Evolutionary conservation across 192 early-diverging fungal species (phyloP), one percentile per base, ranked within the genome.

Genomic region (Anaeromyces robustus): DNA sequence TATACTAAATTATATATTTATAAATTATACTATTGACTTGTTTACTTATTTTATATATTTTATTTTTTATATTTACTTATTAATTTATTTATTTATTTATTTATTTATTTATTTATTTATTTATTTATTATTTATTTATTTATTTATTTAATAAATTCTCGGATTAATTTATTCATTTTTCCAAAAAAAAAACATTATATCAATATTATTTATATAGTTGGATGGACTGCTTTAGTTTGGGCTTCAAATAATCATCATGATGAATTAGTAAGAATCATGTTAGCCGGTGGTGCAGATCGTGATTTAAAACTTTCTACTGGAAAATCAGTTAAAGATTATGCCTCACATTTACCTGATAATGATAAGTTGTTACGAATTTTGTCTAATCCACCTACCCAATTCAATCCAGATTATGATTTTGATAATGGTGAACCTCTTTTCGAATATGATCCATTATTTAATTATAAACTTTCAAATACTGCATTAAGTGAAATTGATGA

Each of bases 171-270:
- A n/a, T n/a, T n/a, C n/a, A n/a, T n/a, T n/a, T n/a, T n/a, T n/a
- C n/a, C n/a, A n/a, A n/a, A n/a, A n/a, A n/a, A n/a, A n/a, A 34
- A 22, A 19, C 2, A 34, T 39, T 9, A n/a, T 80, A 82, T 6
- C 28, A 12, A 30, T 39, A 39, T 34, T 81, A 79, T 52, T 29
- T 29, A 30, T 68, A 77, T 80, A 90, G 92, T 91, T 81, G 93
- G 93, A 28, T 97, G 95, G 95, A 94, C 94, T 11, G 90, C 94
- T 18, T 86, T 97, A 13, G 94, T 95, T 88, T 97, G 96, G 96
- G 95, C 95, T 1, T 92, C 93, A 26, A 91, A 92, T 78, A 94
- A 93, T 82, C 92, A 94, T 82, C 91, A 94, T 85, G 86, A 90
- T 79, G 86, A 90, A 28, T 85, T 95, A 30, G 92, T 95, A 19